Conservation (phyloP, 345 rosid genomes). For the Eucalyptus polybractea region DNA sequence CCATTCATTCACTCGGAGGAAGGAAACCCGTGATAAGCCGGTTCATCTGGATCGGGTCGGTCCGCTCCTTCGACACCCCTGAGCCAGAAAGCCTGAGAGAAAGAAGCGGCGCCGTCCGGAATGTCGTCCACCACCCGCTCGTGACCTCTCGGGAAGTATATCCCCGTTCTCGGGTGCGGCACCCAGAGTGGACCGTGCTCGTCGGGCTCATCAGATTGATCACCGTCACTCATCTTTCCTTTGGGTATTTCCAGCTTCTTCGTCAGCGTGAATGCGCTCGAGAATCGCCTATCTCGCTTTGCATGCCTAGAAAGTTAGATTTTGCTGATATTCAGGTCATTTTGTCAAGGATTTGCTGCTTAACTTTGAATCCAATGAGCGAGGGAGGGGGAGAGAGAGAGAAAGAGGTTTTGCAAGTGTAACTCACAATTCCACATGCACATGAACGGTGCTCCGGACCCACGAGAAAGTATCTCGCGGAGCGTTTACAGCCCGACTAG, state of each 20-base stretch:
- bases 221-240: neutral
- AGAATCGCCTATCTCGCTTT: neutral
- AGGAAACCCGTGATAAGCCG: neutral
- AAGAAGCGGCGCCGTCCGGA: neutral
- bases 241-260: neutral
- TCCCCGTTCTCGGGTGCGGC: slow-evolving; percentile 2
- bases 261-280: neutral
- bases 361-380: neutral
- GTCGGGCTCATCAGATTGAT: neutral
- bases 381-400: neutral
- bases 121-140: slow-evolving; percentile 1
- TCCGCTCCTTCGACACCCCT: neutral
- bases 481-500: neutral
- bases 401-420: fast-evolving
- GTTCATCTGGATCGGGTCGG: neutral
- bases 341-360: neutral
- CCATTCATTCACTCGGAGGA: neutral
- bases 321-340: neutral
- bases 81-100: neutral
- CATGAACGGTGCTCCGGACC: neutral
- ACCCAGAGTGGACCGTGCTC: neutral
- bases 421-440: neutral
- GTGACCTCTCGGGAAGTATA: slow-evolving; percentile 2
- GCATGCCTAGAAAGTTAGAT: neutral
- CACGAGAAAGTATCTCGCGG: neutral